Evolutionary conservation across 106 monocot species (phyloP).

Genomic region (Acorus calamus): DNA sequence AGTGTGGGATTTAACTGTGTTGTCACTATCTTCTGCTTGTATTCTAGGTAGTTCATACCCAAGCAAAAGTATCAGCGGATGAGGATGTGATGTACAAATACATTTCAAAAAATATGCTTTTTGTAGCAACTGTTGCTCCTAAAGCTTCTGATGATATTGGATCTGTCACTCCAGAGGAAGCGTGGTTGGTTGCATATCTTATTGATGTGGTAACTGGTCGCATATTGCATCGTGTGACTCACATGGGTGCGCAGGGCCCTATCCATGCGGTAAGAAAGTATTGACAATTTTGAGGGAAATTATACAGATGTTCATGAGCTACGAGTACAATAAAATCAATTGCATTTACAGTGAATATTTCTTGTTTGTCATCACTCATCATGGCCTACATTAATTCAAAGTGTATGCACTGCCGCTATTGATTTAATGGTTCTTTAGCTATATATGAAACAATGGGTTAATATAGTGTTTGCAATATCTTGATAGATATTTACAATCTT

Average conservation of each 20-base stretch:
- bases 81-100: conserved; percentile 94
- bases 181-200: conserved; percentile 71
- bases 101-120: conserved; percentile 78
- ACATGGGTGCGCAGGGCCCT: conserved; percentile 94
- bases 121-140: conserved; percentile 76
- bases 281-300: conserved; percentile 4
- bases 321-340: neutral
- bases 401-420: no score
- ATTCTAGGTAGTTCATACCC: conserved; percentile 89
- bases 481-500: no score
- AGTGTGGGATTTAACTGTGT: no score
- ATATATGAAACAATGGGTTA: no score
- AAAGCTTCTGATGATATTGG: conserved; percentile 85
- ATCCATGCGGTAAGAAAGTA: conserved; percentile 71
- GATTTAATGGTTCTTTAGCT: no score
- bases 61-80: conserved; percentile 85
- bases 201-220: conserved; percentile 91
- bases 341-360: no score
- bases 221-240: conserved; percentile 78
- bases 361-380: no score
- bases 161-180: conserved; percentile 81
- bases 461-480: no score
- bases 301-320: conserved; percentile 4
- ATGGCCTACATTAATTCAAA: no score
- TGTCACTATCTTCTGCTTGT: neutral